A percentile compares a stretch with the other conserved stretches of the same genome.
Conservation (phyloP, 2,329 filamentous ascomycete species). For the Aquanectria penicillioides region DNA sequence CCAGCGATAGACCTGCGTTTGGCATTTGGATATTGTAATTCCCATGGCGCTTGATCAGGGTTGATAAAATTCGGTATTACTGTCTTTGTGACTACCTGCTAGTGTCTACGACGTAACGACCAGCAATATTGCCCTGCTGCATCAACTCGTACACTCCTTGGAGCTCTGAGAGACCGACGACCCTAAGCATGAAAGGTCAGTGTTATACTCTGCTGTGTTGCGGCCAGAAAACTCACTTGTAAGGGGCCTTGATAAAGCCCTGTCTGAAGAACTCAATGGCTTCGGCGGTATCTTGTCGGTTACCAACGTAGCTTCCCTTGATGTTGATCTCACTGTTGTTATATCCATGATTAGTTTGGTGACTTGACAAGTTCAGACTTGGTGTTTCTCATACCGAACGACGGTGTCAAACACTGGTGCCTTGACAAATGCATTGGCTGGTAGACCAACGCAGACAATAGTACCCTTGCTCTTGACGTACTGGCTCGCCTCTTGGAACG, state of each 20-base stretch:
- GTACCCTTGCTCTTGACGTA: constrained; percentile 84
- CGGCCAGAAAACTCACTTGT: constrained; percentile 58
- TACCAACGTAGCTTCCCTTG: constrained; percentile 90
- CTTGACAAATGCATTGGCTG: constrained; percentile 80
- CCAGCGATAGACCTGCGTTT: too few relatives aligned
- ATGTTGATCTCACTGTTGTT: constrained; percentile 80
- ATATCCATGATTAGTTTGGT: neutral
- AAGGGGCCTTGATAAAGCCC: constrained; percentile 84
- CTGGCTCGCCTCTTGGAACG: constrained; percentile 89
- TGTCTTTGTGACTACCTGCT: constrained; percentile 55
- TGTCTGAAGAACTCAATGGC: constrained; percentile 86
- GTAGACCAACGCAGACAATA: constrained; percentile 86
- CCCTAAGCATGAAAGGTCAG: constrained; percentile 45
- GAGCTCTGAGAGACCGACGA: constrained; percentile 79
- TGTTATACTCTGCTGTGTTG: fast-evolving
- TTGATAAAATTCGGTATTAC: neutral
- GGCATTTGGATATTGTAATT: too few relatives aligned
- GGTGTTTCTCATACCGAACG: constrained; percentile 49
- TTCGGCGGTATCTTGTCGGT: constrained; percentile 84
- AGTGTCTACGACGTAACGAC: constrained; percentile 79
- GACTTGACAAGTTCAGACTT: fast-evolving
- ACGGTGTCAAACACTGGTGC: constrained; percentile 90
- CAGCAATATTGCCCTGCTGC: constrained; percentile 72
- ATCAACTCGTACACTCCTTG: constrained; percentile 79
- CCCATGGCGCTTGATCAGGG: too few relatives aligned